These are phyloP conservation scores for Ogataea pignaliae DNA, from an alignment of 805 yeast species.

Conservation along the genomic window DNA sequence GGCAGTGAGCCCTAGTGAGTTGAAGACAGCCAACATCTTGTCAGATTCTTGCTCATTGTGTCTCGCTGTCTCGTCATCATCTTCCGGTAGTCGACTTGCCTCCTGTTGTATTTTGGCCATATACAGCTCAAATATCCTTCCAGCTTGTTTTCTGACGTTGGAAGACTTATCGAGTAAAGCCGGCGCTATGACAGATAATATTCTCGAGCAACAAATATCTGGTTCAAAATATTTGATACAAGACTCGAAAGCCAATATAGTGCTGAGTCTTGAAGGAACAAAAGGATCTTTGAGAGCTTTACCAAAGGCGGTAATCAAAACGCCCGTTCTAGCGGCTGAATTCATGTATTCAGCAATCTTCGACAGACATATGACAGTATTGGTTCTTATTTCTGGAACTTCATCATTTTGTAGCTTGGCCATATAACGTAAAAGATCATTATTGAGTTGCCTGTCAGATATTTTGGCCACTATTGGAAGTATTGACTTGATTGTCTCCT, in stretches of 20 bases:
- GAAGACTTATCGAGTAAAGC: slow-evolving; percentile 71
- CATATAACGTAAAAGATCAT: slow-evolving; percentile 72
- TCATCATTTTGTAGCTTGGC: slow-evolving; percentile 82
- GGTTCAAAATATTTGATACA: slow-evolving; percentile 65
- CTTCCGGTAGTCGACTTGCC: slow-evolving; percentile 32
- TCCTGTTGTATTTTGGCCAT: slow-evolving; percentile 48
- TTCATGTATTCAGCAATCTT: slow-evolving; percentile 60
- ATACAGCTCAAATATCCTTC: slow-evolving; percentile 58
- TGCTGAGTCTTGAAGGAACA: slow-evolving; percentile 68
- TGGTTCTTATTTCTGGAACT: slow-evolving; percentile 70
- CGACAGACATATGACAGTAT: slow-evolving; percentile 66
- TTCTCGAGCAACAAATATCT: slow-evolving; percentile 71
- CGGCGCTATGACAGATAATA: slow-evolving; percentile 81
- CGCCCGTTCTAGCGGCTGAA: slow-evolving; percentile 55
- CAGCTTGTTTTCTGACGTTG: slow-evolving; percentile 70
- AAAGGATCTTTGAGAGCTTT: slow-evolving; percentile 79
- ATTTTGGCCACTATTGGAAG: slow-evolving; percentile 56
- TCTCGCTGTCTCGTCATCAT: slow-evolving; percentile 24
- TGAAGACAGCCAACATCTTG: slow-evolving; percentile 10
- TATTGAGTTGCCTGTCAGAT: slow-evolving; percentile 76
- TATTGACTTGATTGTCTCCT: slow-evolving; percentile 68
- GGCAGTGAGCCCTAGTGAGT: slow-evolving; percentile 17
- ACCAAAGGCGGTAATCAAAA: slow-evolving; percentile 80
- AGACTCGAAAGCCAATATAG: slow-evolving; percentile 66
- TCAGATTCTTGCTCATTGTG: slow-evolving; percentile 17